Percentiles rank a stretch among this genome's conserved stretches.
Evolutionary conservation across 140 eudicot species (phyloP).

Genomic region (Stevia rebaudiana): DNA sequence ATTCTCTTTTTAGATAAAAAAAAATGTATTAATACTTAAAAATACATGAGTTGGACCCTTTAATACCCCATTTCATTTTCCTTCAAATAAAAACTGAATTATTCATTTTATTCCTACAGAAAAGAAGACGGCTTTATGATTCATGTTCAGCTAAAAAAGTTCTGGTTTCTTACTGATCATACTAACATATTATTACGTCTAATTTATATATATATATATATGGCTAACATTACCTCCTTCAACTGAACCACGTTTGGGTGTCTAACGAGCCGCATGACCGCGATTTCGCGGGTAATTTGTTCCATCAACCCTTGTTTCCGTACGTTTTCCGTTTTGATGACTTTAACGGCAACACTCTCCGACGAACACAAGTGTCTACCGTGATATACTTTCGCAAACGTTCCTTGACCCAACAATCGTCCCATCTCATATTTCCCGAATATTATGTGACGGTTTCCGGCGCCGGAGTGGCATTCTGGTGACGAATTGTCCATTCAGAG

Average conservation of each 20-base stretch:
- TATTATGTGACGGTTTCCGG: slow-evolving; percentile 22
- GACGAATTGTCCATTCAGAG: background rate
- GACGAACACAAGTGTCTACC: slow-evolving; percentile 37
- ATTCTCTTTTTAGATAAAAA: too few relatives aligned
- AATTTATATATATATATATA: too few relatives aligned
- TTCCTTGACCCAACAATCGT: slow-evolving; percentile 56
- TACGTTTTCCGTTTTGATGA: slow-evolving; percentile 42
- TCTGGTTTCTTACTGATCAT: too few relatives aligned
- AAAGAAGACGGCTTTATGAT: too few relatives aligned
- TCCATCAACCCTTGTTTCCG: slow-evolving; percentile 41
- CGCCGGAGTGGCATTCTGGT: background rate
- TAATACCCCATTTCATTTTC: too few relatives aligned
- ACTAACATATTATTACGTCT: too few relatives aligned
- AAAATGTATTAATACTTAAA: too few relatives aligned
- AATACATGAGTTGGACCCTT: too few relatives aligned
- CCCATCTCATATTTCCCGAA: slow-evolving; percentile 74
- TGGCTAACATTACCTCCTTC: slow-evolving; percentile 46
- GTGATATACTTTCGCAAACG: slow-evolving; percentile 63
- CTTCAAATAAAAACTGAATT: too few relatives aligned
- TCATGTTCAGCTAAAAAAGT: too few relatives aligned
- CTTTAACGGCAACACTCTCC: slow-evolving; percentile 65
- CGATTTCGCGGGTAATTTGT: slow-evolving; percentile 57
- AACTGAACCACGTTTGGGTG: slow-evolving; percentile 67
- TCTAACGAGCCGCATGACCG: slow-evolving; percentile 45
- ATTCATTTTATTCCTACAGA: too few relatives aligned